Base-by-base conservation (phyloP, 2,329 filamentous ascomycete species). In the Stagonosporopsis vannaccii region DNA sequence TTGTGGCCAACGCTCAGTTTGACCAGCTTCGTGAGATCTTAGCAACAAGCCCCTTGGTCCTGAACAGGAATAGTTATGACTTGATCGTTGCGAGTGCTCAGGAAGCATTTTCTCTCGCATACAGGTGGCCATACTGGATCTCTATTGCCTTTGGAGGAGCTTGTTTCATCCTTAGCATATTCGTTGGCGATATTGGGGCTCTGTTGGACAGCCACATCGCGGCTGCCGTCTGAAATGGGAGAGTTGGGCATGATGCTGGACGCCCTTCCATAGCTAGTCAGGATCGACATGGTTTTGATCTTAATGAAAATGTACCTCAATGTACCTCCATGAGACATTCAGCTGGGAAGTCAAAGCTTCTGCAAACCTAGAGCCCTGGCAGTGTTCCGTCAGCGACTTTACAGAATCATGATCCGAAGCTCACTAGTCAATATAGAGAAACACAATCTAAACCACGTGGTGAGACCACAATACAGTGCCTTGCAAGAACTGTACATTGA, bases 91-190 rank as follows among this genome's bases (percentile, higher is more conserved):
- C 67, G 2, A 84, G 84, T 1, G 84, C 85, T 0, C 82, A 85
- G 61, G 66, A 82, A 47, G 84, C 85, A 0, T 89, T 81, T 69
- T 80, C 85, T 0, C 77, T 82, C 44, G 82, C 81, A 9, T 89
- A 88, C 61, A 81, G 82, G 42, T 87, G 79, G 66, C 85, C 87
- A 3, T 89, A 87, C 67, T 84, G 85, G 69, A 79, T 80, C 23
- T 87, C 84, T 68, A 86, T 89, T 67, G 85, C 81, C 0, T 89
- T 88, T 69, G 87, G 87, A 0, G 78, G 60, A 0, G 68, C 86
- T 0, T 81, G 82, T 5, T 84, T 88, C 43, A 46, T 87, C n/a
- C 79, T 85, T 0, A 81, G 83, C 51, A 77, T 82, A 52, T 85
- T 87, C 60, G 71, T 89, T 68, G 84, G 83, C 1, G 81, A 87